Percentiles rank a stretch among this genome's conserved stretches.
Conservation (phyloP, 2,329 filamentous ascomycete genomes). For the Claviceps africana region DNA sequence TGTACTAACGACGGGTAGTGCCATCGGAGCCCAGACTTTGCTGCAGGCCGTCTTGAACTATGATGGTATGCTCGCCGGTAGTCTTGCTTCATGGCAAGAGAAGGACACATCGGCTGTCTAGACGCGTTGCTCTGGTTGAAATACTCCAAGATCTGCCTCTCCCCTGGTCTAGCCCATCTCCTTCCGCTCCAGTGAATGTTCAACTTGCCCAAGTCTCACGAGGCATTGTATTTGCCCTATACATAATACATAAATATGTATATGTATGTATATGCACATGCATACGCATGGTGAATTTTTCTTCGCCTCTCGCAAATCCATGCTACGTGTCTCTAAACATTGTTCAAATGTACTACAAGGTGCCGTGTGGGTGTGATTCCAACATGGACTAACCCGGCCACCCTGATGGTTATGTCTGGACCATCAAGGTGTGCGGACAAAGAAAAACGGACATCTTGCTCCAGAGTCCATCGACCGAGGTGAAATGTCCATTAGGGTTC, state of each 20-base stretch:
- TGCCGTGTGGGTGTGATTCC: background rate
- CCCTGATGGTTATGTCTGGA: constrained; percentile 4
- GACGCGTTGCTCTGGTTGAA: background rate
- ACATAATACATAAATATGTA: background rate
- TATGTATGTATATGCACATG: no score
- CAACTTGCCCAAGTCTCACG: background rate
- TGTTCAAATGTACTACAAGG: background rate
- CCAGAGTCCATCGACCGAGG: background rate
- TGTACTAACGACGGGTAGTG: constrained; percentile 4
- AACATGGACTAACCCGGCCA: background rate
- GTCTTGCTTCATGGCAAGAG: background rate
- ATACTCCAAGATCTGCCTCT: background rate
- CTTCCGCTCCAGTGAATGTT: background rate
- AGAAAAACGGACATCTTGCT: background rate
- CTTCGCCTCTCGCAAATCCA: background rate
- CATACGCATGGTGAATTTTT: background rate
- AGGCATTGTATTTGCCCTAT: background rate
- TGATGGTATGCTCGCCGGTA: constrained; percentile 6
- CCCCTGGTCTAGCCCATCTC: no score
- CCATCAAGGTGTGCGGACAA: constrained; percentile 5
- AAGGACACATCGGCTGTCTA: background rate
- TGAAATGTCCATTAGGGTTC: background rate
- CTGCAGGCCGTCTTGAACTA: constrained; percentile 13
- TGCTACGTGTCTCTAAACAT: background rate
- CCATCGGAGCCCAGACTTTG: constrained; percentile 15